Conservation (phyloP, 2,329 filamentous ascomycete species). For the Monosporascus sp. region DNA sequence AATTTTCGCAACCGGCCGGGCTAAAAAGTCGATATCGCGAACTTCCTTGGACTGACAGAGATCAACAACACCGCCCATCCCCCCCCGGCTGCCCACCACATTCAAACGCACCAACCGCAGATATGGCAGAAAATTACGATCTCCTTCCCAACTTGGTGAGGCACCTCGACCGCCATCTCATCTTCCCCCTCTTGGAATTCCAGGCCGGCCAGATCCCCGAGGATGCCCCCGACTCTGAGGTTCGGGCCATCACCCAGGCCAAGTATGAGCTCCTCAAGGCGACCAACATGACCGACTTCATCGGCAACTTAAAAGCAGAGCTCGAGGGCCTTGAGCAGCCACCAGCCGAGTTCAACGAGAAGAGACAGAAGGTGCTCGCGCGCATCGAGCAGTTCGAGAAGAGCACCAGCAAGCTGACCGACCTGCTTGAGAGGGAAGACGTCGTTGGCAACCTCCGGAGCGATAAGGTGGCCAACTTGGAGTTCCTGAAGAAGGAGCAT, state of each 20-base stretch:
- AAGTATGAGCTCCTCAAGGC: conserved; percentile 93
- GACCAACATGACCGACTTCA: conserved; percentile 99
- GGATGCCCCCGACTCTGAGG: conserved; percentile 52
- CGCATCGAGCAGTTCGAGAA: conserved; percentile 79
- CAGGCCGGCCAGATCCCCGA: conserved; percentile 77
- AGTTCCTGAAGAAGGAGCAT: conserved; percentile 95
- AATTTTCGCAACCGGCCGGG: neutral
- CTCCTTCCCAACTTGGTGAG: conserved; percentile 85
- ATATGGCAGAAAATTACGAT: conserved; percentile 62
- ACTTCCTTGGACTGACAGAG: conserved; percentile 2
- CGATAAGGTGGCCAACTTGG: conserved; percentile 98
- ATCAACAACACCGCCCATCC: conserved; percentile 1
- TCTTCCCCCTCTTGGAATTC: conserved; percentile 96
- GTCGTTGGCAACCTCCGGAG: conserved; percentile 87
- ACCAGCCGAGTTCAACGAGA: conserved; percentile 80
- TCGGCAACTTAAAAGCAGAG: conserved; percentile 85
- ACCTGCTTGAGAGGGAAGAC: conserved; percentile 79
- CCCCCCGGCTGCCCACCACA: conserved; percentile 31
- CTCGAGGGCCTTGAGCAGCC: conserved; percentile 73
- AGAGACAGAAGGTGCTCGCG: conserved; percentile 82
- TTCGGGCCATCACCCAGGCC: conserved; percentile 70
- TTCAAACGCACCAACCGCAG: conserved; percentile 29
- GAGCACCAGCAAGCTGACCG: conserved; percentile 82
- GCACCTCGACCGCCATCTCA: conserved; percentile 90
- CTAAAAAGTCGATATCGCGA: neutral